Conservation (phyloP, 495 filamentous ascomycete species). For the Penicillium pancosmium region DNA sequence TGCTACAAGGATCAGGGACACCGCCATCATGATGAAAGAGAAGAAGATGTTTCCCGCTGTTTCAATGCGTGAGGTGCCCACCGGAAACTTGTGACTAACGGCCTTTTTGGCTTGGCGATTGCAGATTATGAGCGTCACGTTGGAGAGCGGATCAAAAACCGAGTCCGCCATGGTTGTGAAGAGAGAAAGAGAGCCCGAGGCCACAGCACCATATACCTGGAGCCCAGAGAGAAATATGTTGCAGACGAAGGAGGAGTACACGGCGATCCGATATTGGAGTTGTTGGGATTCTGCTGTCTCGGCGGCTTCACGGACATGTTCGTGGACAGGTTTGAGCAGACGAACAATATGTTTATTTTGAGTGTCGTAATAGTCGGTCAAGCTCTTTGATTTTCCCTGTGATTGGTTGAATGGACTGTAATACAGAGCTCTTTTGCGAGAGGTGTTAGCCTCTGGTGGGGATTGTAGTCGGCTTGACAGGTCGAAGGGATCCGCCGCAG, state of each 20-base stretch:
- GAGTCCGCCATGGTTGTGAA: constrained; percentile 97
- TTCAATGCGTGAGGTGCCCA: neutral
- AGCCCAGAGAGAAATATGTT: constrained; percentile 40
- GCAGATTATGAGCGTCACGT: constrained; percentile 34
- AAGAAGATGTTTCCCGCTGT: neutral
- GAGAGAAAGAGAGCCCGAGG: constrained; percentile 83
- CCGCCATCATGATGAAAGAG: neutral
- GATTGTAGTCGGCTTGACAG: neutral
- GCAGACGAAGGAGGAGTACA: neutral
- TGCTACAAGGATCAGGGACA: neutral
- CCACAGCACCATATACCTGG: constrained; percentile 84
- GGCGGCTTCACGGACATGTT: constrained; percentile 9
- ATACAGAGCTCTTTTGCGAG: neutral
- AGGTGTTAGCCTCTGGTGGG: neutral
- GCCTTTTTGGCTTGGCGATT: neutral
- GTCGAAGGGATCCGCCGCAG: neutral
- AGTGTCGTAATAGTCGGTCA: neutral
- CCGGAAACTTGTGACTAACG: neutral
- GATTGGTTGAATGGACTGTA: neutral
- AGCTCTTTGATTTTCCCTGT: neutral
- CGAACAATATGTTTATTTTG: constrained; percentile 7
- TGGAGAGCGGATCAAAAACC: constrained; percentile 89
- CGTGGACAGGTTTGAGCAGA: constrained; percentile 6
- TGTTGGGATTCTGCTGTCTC: neutral
- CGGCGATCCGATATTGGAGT: neutral